Evolutionary conservation across 1,284 basidiomycete species (phyloP).

Genomic region (Tilletiopsis washingtonensis): DNA sequence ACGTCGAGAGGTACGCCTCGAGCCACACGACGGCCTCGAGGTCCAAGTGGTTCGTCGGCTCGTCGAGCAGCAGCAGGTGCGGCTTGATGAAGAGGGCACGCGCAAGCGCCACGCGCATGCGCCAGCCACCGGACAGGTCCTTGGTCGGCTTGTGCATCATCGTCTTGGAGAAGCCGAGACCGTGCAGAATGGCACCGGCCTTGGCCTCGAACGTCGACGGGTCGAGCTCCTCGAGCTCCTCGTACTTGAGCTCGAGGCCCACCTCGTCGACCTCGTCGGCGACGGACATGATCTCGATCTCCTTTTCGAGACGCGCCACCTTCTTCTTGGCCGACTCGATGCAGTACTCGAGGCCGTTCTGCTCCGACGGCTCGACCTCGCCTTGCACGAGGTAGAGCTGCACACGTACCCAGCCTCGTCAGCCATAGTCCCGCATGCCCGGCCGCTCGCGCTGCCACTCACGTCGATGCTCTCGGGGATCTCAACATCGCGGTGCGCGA

Average conservation of each 20-base stretch:
- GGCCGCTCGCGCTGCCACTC: slow-evolving; percentile 13
- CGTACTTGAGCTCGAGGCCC: slow-evolving; percentile 79
- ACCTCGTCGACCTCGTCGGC: slow-evolving; percentile 83
- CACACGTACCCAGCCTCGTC: too few species aligned
- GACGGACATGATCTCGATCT: slow-evolving; percentile 85
- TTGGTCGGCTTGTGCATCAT: slow-evolving; percentile 98
- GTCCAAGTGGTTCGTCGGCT: slow-evolving; percentile 73
- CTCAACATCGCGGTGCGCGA: slow-evolving; percentile 62
- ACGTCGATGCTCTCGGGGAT: slow-evolving; percentile 89
- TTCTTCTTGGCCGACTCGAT: slow-evolving; percentile 85
- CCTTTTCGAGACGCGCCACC: slow-evolving; percentile 87
- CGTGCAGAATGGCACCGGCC: slow-evolving; percentile 89
- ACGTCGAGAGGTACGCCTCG: slow-evolving; percentile 92
- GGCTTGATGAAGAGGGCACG: slow-evolving; percentile 94
- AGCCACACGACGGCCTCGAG: slow-evolving; percentile 97
- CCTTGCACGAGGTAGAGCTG: slow-evolving; percentile 88
- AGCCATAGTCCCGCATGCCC: too few species aligned
- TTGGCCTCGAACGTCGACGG: slow-evolving; percentile 91
- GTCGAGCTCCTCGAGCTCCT: slow-evolving; percentile 95
- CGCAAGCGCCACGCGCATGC: slow-evolving; percentile 95
- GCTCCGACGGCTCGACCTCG: slow-evolving; percentile 91
- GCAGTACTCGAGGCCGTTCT: slow-evolving; percentile 94
- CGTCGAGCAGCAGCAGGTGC: slow-evolving; percentile 80
- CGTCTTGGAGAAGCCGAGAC: slow-evolving; percentile 78
- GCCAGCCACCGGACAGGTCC: slow-evolving; percentile 98